Base-by-base conservation (phyloP, 352 stramenopile genomes). In the Globisporangium barbulae region DNA sequence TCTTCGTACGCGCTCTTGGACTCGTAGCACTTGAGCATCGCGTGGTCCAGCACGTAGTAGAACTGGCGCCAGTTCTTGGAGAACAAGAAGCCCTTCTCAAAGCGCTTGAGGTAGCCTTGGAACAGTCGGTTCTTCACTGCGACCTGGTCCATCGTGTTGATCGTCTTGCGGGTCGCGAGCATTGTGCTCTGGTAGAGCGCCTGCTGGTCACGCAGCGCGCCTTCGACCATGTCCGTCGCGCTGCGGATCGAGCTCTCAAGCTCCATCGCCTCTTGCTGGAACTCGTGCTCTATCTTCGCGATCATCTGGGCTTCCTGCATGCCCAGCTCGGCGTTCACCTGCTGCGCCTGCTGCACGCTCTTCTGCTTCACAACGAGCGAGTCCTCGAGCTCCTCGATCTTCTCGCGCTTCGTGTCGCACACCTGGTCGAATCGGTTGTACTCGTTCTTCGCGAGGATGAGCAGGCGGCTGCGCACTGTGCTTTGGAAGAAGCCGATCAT, bases 31-130 rank as follows among this genome's bases (percentile, higher is more conserved):
- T 72, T 87, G 5, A 92, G 75, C 33, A 61, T 86, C 15, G 74
- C 76, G 33, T 89, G 76, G 56, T 90, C 85, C 30, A 92, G 55
- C 5, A 89, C 81, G 57, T 86, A 92, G 37, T 79, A 92, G 63
- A 89, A 92, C 72, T 92, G 83, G 21, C 81, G 81, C 83, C 83
- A 92, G 50, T 79, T 81, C 59, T 83, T 88, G 37, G 78, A 83
- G 59, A 92, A 92, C 49, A 89, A 53, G 57, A 80, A 79, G 5
- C 79, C 81, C 54, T 89, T 91, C 52, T 92, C 83, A 55, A 87
- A 92, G 12, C 83, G 79, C 57, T 92, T 83, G 45, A 92, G 61
- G 63, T 92, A 92, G 17, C 83, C 83, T 15, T 78, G 79, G 17
- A 83, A 83, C 42, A 88, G 64, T 21, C 83, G 81, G 48, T 81